phyloP scores from a whole-genome alignment of 2,329 filamentous ascomycete genomes.

The Camptophora hylomeconis region DNA sequence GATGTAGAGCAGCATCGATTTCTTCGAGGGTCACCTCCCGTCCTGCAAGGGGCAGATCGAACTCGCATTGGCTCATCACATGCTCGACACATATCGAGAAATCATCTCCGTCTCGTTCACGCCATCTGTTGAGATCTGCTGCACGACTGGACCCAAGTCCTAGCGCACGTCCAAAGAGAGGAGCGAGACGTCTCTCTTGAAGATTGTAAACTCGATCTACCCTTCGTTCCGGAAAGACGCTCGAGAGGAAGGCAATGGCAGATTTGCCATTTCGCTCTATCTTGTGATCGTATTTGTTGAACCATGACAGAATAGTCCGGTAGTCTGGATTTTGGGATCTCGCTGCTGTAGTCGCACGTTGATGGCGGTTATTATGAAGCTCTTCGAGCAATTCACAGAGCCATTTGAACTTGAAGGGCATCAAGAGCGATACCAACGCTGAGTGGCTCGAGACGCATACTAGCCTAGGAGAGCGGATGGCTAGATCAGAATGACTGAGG shows the following conservation, averaged over 20 bases:
- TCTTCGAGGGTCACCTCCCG: conserved; percentile 54
- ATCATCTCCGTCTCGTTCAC: conserved; percentile 47
- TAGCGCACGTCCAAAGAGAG: conserved; percentile 55
- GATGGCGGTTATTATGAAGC: conserved; percentile 39
- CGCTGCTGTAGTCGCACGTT: conserved; percentile 22
- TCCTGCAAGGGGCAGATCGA: conserved; percentile 20
- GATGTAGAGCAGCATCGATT: conserved; percentile 53
- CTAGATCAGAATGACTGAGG: too few species aligned
- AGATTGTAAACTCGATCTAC: conserved; percentile 68
- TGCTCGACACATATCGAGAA: conserved; percentile 58
- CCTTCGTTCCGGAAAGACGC: conserved; percentile 61
- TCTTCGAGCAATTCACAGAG: conserved; percentile 63
- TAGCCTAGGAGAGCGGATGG: too few species aligned
- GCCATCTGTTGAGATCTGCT: conserved; percentile 51
- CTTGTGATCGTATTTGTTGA: conserved; percentile 44
- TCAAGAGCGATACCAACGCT: too few species aligned
- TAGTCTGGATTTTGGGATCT: conserved; percentile 22
- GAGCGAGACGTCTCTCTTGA: conserved; percentile 47
- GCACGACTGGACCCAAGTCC: conserved; percentile 49
- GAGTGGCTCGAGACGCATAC: too few species aligned
- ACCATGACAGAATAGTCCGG: conserved; percentile 53
- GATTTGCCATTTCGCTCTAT: conserved; percentile 47
- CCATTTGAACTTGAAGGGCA: conserved; percentile 46
- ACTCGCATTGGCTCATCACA: conserved; percentile 48
- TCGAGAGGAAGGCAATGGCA: conserved; percentile 55